Conservation (phyloP, 441 rosid genomes). For the Adansonia rubrostipa region DNA sequence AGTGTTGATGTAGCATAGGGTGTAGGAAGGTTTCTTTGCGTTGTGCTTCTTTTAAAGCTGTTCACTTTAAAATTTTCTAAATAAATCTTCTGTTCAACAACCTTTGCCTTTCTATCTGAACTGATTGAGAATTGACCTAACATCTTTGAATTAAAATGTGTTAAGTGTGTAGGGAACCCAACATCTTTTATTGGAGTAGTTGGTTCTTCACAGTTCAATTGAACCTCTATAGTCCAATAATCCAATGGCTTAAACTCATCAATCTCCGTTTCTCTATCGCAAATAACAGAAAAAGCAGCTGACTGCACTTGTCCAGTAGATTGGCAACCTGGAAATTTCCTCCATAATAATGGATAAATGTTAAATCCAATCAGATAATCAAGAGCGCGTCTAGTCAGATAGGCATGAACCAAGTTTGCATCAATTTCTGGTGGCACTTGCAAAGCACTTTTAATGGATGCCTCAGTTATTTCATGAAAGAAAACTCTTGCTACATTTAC, state of each 20-base stretch:
- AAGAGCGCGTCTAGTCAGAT: slow-evolving; percentile 95
- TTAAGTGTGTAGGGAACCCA: slow-evolving; percentile 62
- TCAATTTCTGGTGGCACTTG: slow-evolving; percentile 85
- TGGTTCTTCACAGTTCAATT: slow-evolving; percentile 38
- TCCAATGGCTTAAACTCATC: slow-evolving; percentile 85
- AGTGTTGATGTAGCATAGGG: slow-evolving; percentile 97
- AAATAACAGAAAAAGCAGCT: slow-evolving; percentile 88
- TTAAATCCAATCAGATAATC: slow-evolving; percentile 97
- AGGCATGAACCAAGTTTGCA: slow-evolving; percentile 85
- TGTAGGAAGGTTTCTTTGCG: slow-evolving; percentile 77
- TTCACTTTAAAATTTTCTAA: slow-evolving; percentile 59
- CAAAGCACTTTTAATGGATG: slow-evolving; percentile 81
- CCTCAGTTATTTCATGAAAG: slow-evolving; percentile 92
- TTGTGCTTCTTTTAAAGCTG: slow-evolving; percentile 56
- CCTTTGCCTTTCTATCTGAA: slow-evolving; percentile 59
- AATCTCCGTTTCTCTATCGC: slow-evolving; percentile 93
- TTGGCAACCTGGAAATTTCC: slow-evolving; percentile 95
- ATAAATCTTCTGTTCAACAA: slow-evolving; percentile 59
- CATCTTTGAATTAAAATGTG: slow-evolving; percentile 68
- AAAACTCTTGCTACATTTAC: slow-evolving; percentile 85
- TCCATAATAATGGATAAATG: slow-evolving; percentile 94
- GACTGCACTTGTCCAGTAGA: slow-evolving; percentile 99
- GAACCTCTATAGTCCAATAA: slow-evolving; percentile 74
- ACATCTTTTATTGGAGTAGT: slow-evolving; percentile 32
- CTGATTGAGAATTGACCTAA: slow-evolving; percentile 77